Percentiles rank a stretch among this genome's conserved stretches.
Conservation (phyloP, 2,329 filamentous ascomycete genomes). For the Penicillium sp. region DNA sequence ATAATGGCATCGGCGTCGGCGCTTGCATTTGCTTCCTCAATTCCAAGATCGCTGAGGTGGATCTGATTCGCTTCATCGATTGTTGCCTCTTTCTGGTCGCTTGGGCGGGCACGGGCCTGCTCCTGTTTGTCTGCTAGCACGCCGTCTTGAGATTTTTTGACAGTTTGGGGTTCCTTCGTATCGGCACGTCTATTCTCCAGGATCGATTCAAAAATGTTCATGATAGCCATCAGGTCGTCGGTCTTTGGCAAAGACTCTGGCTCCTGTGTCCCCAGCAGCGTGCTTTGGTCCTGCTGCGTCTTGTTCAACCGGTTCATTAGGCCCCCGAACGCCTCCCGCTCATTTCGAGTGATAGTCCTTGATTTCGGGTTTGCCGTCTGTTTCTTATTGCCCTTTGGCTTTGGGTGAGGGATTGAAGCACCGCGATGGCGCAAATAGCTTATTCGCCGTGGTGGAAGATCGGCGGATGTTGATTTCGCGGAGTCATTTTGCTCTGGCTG, state of each 20-base stretch:
- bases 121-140: background rate
- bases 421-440: conserved; percentile 27
- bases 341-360: background rate
- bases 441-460: conserved; percentile 11
- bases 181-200: background rate
- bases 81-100: background rate
- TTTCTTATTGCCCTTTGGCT: background rate
- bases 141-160: background rate
- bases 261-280: background rate
- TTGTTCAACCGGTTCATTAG: background rate
- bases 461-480: background rate
- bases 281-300: background rate
- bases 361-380: background rate
- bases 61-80: conserved; percentile 2
- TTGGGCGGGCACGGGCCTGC: background rate
- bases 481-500: background rate
- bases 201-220: background rate
- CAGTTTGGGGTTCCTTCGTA: background rate
- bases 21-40: conserved; percentile 10
- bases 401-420: conserved; percentile 5
- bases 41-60: conserved; percentile 18
- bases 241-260: background rate
- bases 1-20: conserved; percentile 13
- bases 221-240: background rate
- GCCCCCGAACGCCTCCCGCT: background rate